Base-by-base conservation (phyloP, 192 early-diverging fungal species). In the Backusella circina region DNA sequence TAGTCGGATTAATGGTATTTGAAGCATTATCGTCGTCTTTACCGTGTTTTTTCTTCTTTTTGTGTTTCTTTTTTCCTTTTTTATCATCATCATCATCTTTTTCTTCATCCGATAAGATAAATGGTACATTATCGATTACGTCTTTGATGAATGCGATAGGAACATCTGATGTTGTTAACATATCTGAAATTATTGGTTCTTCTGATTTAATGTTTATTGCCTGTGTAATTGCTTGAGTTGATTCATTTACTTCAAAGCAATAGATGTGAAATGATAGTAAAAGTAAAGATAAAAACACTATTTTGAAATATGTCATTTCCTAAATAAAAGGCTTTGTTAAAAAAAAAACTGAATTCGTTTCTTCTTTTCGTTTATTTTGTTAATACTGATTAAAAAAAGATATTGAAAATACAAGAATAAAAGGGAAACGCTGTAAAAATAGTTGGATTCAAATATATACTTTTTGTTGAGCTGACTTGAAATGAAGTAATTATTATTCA, bases 361-460 rank as follows among this genome's bases (percentile, higher is more conserved):
- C 54, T 61, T 61, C 54, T 61, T 28, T 61, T 61, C 54, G 21
- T 28, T 61, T 61, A 61, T 61, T 61, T 28, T 61, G 21, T 28
- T 23, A 61, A 61, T 61, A 61, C 12, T 61, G 12, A 13, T 13
- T 28, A 61, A 28, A 57, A 28, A 61, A 28, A 26, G 21, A 61
- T 18, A 54, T 54, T 23, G 21, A 7, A 26, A 23, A 10, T 54
- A 54, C 10, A 54, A 54, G 9, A 54, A 51, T 18, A 57, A 57
- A 57, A 61, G 2, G 10, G 23, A 61, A 61, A 61, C 54, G 21
- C 54, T 28, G 54, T 61, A 12, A 61, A 61, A 61, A 61, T 61
- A 61, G 54, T 28, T 28, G 54, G 54, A 61, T 61, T 61, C 54
- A 61, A 28, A 61, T 61, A 61, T 61, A 61, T 61, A 61, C 54